These are phyloP conservation scores for Ceratocystis cacaofunesta DNA, from an alignment of 2,329 filamentous ascomycete species.

Conservation along the genomic window DNA sequence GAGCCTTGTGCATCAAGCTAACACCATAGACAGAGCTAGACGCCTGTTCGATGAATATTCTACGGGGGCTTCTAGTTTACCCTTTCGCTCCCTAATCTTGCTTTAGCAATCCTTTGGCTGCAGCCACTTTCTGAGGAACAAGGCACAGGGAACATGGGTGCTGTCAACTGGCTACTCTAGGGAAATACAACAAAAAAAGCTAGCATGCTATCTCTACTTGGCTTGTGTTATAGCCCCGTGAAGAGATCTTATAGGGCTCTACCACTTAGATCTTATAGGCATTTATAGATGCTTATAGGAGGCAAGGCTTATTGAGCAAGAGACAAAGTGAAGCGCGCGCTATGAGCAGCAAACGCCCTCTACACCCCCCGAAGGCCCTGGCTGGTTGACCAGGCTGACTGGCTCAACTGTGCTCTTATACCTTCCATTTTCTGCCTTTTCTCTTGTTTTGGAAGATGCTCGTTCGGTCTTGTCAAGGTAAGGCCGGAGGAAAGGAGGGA, in stretches of 20 bases:
- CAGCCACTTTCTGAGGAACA: not conserved
- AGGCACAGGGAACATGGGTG: not conserved
- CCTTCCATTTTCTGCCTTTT: not conserved
- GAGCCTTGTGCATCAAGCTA: no score
- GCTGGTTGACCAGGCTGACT: not conserved
- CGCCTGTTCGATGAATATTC: no score
- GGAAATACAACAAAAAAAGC: not conserved
- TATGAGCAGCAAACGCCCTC: not conserved
- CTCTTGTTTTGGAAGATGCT: no score
- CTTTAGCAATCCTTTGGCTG: not conserved
- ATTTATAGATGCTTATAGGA: not conserved
- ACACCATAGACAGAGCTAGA: no score
- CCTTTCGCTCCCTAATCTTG: not conserved
- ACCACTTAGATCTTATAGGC: constrained; percentile 3
- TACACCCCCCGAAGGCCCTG: not conserved
- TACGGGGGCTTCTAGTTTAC: not conserved
- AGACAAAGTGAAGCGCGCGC: not conserved
- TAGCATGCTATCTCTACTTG: not conserved
- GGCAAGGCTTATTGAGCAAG: not conserved
- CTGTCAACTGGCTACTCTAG: not conserved
- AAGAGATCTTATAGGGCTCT: not conserved
- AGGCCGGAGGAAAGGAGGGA: no score
- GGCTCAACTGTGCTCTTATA: not conserved
- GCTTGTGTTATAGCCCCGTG: not conserved
- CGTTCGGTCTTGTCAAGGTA: no score